Evolutionary conservation across 106 monocot genomes (phyloP).

Genomic region (Cymbidium sinense): DNA sequence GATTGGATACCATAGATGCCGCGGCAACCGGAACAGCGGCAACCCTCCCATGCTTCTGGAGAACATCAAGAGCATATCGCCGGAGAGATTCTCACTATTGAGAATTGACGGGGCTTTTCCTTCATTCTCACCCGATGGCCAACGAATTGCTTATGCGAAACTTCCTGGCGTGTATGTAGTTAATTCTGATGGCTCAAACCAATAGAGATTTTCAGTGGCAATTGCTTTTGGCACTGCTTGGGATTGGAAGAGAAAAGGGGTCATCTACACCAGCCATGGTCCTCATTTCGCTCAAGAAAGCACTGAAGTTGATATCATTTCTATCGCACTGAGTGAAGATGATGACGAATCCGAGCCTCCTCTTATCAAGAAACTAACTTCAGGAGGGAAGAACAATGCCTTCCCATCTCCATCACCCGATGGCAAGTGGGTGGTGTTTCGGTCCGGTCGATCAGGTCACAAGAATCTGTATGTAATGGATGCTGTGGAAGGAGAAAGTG

Average conservation of each 20-base stretch:
- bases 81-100: conserved; percentile 42
- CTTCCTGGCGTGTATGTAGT: conserved; percentile 69
- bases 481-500: too few species aligned
- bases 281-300: conserved; percentile 47
- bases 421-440: conserved; percentile 89
- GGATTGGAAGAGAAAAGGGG: conserved; percentile 91
- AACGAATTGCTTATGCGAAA: conserved; percentile 48
- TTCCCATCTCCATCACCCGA: conserved; percentile 93
- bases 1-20: conserved; percentile 84
- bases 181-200: conserved; percentile 65
- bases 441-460: conserved; percentile 75
- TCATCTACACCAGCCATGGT: conserved; percentile 78
- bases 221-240: conserved; percentile 69
- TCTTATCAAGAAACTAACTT: conserved; percentile 55
- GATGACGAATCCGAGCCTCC: conserved; percentile 9
- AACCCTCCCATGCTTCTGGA: conserved; percentile 54
- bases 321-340: conserved; percentile 33
- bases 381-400: conserved; percentile 90
- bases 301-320: conserved; percentile 68
- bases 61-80: conserved; percentile 31
- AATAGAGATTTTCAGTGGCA: conserved; percentile 39
- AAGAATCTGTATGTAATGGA: too few species aligned
- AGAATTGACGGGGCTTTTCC: conserved; percentile 83
- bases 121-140: conserved; percentile 78
- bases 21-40: conserved; percentile 19